A percentile compares a stretch with the other conserved stretches of the same genome.
Conservation (phyloP, 768 basidiomycete species). For the Trametes coccinea region DNA sequence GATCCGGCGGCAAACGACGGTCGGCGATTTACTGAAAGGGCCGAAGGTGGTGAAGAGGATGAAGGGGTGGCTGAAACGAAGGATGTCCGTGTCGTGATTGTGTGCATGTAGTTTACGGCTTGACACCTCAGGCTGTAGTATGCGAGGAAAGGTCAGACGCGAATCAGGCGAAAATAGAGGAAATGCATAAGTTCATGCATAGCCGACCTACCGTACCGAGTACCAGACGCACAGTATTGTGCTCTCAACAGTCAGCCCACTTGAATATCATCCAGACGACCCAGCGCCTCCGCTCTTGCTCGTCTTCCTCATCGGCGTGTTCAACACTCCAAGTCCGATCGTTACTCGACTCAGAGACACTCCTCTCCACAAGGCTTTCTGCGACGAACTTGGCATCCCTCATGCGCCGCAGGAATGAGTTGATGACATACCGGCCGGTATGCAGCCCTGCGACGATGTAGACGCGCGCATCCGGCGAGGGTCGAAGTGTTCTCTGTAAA, state of each 20-base stretch:
- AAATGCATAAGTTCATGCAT: too few species aligned
- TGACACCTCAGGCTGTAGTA: too few species aligned
- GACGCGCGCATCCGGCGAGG: constrained; percentile 45
- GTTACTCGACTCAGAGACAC: constrained; percentile 38
- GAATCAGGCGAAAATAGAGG: too few species aligned
- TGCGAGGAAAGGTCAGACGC: too few species aligned
- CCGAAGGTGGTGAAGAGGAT: constrained; percentile 13
- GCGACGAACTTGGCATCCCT: constrained; percentile 44
- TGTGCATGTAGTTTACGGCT: too few species aligned
- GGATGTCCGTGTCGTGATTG: constrained; percentile 12
- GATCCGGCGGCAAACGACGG: neutral
- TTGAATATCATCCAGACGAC: constrained; percentile 57
- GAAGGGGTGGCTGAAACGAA: constrained; percentile 17
- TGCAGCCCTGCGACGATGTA: constrained; percentile 76
- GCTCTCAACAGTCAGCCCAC: constrained; percentile 13
- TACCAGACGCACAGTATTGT: neutral
- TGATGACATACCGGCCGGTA: constrained; percentile 72
- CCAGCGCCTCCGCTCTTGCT: constrained; percentile 69
- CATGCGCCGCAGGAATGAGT: constrained; percentile 53
- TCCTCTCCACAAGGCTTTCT: constrained; percentile 49
- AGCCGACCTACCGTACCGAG: neutral
- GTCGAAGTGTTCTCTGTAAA: constrained; percentile 49
- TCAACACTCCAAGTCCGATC: constrained; percentile 53
- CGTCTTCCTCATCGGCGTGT: constrained; percentile 57
- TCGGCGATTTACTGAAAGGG: neutral